Percentiles rank a stretch among this genome's conserved stretches.
These are phyloP conservation scores for Plasmodium cynomolgi DNA, from an alignment of 169 alveolate genomes.

Conservation along the genomic window DNA sequence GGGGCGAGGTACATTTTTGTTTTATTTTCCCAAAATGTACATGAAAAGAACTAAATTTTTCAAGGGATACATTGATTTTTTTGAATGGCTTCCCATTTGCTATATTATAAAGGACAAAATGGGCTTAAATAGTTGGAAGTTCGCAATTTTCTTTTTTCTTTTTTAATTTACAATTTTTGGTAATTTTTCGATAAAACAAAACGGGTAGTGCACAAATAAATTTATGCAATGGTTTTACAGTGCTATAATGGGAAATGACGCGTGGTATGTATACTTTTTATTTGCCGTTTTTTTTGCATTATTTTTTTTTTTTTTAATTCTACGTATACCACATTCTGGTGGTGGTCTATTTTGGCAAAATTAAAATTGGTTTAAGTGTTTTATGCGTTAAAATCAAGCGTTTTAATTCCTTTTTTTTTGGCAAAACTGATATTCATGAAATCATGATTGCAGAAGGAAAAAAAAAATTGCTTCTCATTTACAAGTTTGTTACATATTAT, in stretches of 20 bases:
- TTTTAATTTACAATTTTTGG: not conserved
- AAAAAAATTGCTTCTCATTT: not conserved
- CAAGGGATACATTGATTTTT: constrained; percentile 9
- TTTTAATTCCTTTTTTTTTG: not conserved
- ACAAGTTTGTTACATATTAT: not conserved
- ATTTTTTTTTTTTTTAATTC: not conserved
- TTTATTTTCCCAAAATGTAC: not conserved
- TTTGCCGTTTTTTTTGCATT: not conserved
- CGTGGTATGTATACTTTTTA: not conserved
- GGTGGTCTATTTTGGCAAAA: not conserved
- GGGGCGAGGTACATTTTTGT: not conserved
- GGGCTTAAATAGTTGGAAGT: not conserved
- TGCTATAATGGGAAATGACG: not conserved
- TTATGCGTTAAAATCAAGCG: not conserved
- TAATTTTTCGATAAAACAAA: not conserved
- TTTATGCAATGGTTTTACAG: not conserved
- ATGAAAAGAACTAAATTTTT: not conserved
- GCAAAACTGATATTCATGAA: not conserved
- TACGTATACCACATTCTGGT: not conserved
- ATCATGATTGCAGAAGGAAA: not conserved
- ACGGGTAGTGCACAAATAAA: not conserved
- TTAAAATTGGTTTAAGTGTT: not conserved
- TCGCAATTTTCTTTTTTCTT: not conserved
- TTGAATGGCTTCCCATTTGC: not conserved
- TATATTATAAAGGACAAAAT: not conserved